Base-by-base conservation (phyloP, 208 protist species). In the Spongospora subterranea region DNA sequence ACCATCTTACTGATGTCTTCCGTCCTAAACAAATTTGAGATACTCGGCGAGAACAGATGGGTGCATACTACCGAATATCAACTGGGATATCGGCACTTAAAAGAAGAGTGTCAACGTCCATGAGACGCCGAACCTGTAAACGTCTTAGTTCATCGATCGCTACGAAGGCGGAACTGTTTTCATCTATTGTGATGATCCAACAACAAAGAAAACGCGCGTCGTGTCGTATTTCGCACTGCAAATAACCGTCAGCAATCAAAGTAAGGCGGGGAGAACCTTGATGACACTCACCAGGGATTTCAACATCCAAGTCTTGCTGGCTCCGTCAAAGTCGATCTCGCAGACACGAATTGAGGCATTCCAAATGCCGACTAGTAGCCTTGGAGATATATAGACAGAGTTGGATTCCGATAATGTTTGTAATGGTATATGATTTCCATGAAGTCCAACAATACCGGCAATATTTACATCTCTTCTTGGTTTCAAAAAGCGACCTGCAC, bases 151-250 rank as follows among this genome's bases (percentile, higher is more conserved):
- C 6, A 43, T 45, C 35, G 6, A 82, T 43, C 17, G 40, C 13
- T 43, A 43, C 71, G n/a, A 82, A 20, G n/a, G 71, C 71, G n/a
- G 71, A 82, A 6, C 17, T 40, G 13, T 82, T 6, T 20, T 39
- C 11, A 35, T 82, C 71, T 20, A 82, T 82, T n/a, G 71, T 40
- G 71, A 82, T 82, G n/a, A 82, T 6, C 35, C n/a, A 82, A n/a
- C 71, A 82, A 20, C 13, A 39, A 13, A 82, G 6, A n/a, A 82
- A 40, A 20, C 35, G 6, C 6, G 6, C 17, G 6, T 6, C 13
- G 13, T 45, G n/a, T n/a, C 35, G 6, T 39, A 82, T 43, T 35
- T 82, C 35, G n/a, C 35, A 35, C 71, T 82, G n/a, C 6, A 82
- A 82, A 20, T 13, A 20, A 82, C 6, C 6, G 71, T 35, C n/a